These are phyloP conservation scores for Lentinula edodes DNA, from an alignment of 768 basidiomycete genomes.

Conservation along the genomic window DNA sequence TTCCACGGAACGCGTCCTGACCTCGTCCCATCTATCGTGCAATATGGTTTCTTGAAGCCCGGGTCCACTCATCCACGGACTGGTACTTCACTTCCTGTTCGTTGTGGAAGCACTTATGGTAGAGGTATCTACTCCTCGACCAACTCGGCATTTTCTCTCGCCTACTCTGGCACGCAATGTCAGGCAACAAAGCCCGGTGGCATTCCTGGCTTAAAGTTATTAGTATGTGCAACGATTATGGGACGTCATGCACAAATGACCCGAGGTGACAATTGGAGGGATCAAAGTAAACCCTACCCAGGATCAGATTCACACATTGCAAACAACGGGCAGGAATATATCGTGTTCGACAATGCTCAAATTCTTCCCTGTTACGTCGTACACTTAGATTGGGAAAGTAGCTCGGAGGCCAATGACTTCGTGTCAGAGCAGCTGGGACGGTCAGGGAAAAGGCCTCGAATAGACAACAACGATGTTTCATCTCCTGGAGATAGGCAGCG, in stretches of 20 bases:
- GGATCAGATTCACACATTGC: conserved; percentile 8
- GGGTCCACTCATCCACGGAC: conserved; percentile 3
- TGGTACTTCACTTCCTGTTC: conserved; percentile 4
- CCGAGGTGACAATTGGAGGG: conserved; percentile 6
- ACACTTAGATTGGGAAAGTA: conserved; percentile 5
- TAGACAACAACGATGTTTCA: not conserved
- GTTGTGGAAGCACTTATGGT: conserved; percentile 8
- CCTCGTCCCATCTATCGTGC: conserved; percentile 7
- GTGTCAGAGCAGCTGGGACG: not conserved
- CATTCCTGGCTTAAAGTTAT: conserved; percentile 6
- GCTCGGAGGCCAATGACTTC: not conserved
- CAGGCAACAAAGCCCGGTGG: not conserved
- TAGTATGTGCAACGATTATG: conserved; percentile 9
- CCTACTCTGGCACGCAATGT: conserved; percentile 1
- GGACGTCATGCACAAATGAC: conserved; percentile 1
- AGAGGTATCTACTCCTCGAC: conserved; percentile 9
- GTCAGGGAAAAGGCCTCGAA: conserved; percentile 2
- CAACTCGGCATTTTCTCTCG: conserved; percentile 1
- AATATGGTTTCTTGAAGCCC: conserved; percentile 6
- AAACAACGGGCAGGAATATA: conserved; percentile 7
- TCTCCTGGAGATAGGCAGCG: conserved; percentile 6
- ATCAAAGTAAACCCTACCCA: conserved; percentile 3
- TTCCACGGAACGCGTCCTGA: conserved; percentile 5
- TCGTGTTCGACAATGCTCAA: conserved; percentile 7
- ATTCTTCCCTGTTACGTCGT: conserved; percentile 9